Base-by-base conservation (phyloP, 371 early-diverging fungal genomes). In the Synchytrium microbalum region DNA sequence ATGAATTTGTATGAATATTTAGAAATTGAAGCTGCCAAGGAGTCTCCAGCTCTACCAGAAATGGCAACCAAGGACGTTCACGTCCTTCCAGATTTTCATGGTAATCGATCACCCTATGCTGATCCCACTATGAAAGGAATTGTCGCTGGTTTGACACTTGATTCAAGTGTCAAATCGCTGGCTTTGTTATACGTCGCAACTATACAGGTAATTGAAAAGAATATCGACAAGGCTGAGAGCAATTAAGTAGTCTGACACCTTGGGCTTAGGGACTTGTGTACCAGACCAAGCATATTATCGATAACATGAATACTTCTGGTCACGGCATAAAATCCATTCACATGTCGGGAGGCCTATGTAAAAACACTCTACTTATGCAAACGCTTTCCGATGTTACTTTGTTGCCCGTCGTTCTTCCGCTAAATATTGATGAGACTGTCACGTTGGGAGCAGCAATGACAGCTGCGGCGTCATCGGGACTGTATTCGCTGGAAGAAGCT, bases 71-170 rank as follows among this genome's bases (percentile, higher is more conserved):
- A 69, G 28, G 65, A 80, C 61, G 59, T 87, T 19, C 89, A 88
- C 60, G 74, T 88, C 54, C 80, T 84, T 24, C 89, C 90, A 1
- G 90, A 90, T 69, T 85, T 81, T 65, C 88, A 90, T 67, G 90
- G 90, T 14, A 88, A 88, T 62, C 80, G 90, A 2, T 85, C 87
- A 0, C 89, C 90, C 0, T 67, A 87, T 23, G 84, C 86, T 0
- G 88, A 90, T 62, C 81, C 88, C 31, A 68, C 75, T 3, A 65
- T 88, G 56, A 77, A 85, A 16, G 90, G 90, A 1, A 75, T 73
- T 0, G 74, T 86, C 30, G 76, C 79, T 1, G 89, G 90, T 16
- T 67, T 83, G 13, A 75, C 83, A 5, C 71, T 86, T 25, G 84
- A 86, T 65, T 71, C 72, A 25, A 3, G 30, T 23, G 61, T 84